These are phyloP conservation scores for Saccharomycopsis schoenii DNA, from an alignment of 805 yeast genomes.

Conservation along the genomic window DNA sequence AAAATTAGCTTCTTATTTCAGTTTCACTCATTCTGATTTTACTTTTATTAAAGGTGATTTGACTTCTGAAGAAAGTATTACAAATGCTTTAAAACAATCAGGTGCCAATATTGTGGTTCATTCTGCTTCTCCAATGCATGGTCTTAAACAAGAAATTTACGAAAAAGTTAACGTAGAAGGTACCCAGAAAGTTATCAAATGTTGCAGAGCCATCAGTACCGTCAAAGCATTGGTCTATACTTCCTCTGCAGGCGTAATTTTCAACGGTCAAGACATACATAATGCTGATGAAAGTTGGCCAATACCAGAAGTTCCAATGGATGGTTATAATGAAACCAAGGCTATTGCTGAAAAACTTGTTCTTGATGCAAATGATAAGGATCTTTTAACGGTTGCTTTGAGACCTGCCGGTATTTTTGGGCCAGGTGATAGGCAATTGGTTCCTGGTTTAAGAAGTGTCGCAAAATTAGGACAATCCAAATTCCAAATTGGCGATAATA, in stretches of 20 bases:
- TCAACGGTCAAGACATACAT: slow-evolving; percentile 85
- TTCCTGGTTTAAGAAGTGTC: slow-evolving; percentile 82
- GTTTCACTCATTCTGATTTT: slow-evolving; percentile 54
- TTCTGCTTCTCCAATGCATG: slow-evolving; percentile 95
- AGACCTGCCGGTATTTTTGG: slow-evolving; percentile 99
- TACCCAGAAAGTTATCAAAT: slow-evolving; percentile 61
- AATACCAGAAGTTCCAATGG: slow-evolving; percentile 86
- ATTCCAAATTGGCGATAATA: slow-evolving; percentile 90
- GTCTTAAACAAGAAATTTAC: slow-evolving; percentile 70
- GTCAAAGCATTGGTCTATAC: slow-evolving; percentile 75
- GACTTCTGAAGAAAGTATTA: slow-evolving; percentile 62
- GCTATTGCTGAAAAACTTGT: slow-evolving; percentile 84
- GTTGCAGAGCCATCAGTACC: slow-evolving; percentile 40
- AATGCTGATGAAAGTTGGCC: slow-evolving; percentile 96
- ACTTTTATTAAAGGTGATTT: slow-evolving; percentile 72
- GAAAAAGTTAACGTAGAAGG: slow-evolving; percentile 88
- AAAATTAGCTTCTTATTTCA: slow-evolving; percentile 56
- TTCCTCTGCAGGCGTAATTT: slow-evolving; percentile 94
- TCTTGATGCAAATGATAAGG: slow-evolving; percentile 55
- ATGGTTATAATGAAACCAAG: slow-evolving; percentile 91
- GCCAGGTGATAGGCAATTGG: slow-evolving; percentile 95
- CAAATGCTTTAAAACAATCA: slow-evolving; percentile 46
- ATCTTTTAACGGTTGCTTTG: slow-evolving; percentile 69
- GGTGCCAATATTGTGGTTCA: slow-evolving; percentile 77
- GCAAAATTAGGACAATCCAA: slow-evolving; percentile 79